Conservation (phyloP, 805 yeast genomes). For the Starmerella gropengiesseri region DNA sequence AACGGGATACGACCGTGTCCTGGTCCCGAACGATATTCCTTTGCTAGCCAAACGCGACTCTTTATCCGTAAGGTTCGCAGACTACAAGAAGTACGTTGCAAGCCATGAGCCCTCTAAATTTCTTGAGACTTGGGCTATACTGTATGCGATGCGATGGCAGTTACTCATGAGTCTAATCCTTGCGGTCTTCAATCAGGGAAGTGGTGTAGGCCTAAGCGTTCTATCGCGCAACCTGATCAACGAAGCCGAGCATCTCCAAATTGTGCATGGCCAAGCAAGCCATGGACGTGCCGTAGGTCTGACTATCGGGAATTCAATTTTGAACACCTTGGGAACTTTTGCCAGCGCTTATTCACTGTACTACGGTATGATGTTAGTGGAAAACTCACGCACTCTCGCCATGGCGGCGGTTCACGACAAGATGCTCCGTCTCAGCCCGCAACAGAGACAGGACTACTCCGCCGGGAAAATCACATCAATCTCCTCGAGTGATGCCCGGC, state of each 20-base stretch:
- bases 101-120: constrained; percentile 2
- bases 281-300: constrained; percentile 58
- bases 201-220: constrained; percentile 11
- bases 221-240: constrained; percentile 12
- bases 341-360: constrained; percentile 51
- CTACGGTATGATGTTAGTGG: constrained; percentile 49
- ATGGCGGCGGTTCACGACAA: constrained; percentile 61
- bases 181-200: not conserved
- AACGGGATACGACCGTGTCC: constrained; percentile 18
- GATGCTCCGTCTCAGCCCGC: constrained; percentile 47
- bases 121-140: constrained; percentile 13
- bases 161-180: not conserved
- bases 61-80: constrained; percentile 6
- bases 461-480: constrained; percentile 61
- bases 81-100: constrained; percentile 7
- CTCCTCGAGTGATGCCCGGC: constrained; percentile 66
- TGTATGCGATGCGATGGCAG: constrained; percentile 14
- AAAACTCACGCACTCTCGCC: constrained; percentile 54
- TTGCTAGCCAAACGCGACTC: constrained; percentile 6
- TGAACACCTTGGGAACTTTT: constrained; percentile 41
- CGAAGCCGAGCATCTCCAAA: constrained; percentile 8
- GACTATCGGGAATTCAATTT: constrained; percentile 52
- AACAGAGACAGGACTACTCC: constrained; percentile 48
- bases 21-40: constrained; percentile 18
- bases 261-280: not conserved